A percentile compares a stretch with the other conserved stretches of the same genome.
These are phyloP conservation scores for Exophiala phaeomuriformis DNA, from an alignment of 2,329 filamentous ascomycete genomes.

Conservation along the genomic window DNA sequence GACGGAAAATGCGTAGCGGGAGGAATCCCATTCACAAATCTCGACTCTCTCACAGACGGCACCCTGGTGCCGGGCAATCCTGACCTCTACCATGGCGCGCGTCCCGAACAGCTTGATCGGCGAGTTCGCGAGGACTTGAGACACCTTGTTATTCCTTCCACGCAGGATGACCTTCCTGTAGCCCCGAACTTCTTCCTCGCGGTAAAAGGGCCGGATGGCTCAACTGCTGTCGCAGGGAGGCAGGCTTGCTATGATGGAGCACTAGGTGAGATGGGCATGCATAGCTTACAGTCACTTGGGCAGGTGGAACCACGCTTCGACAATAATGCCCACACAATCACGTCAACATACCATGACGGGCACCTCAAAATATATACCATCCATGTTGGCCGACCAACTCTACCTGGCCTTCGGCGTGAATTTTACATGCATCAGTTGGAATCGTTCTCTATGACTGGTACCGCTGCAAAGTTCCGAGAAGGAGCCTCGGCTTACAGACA, in stretches of 20 bases:
- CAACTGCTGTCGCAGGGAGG: constrained; percentile 28
- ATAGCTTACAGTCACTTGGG: constrained; percentile 32
- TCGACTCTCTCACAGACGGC: constrained; percentile 33
- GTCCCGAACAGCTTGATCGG: constrained; percentile 29
- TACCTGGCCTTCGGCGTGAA: constrained; percentile 30
- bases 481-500: constrained; percentile 38
- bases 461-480: constrained; percentile 29
- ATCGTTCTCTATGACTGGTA: constrained; percentile 28
- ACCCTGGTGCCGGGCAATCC: constrained; percentile 26
- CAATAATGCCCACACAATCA: constrained; percentile 36
- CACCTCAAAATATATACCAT: constrained; percentile 36
- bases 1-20: constrained; percentile 22
- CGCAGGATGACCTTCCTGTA: constrained; percentile 29
- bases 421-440: constrained; percentile 38
- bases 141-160: constrained; percentile 31
- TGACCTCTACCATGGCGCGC: constrained; percentile 31
- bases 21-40: constrained; percentile 26
- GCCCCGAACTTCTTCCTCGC: constrained; percentile 41
- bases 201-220: constrained; percentile 34
- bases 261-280: constrained; percentile 28
- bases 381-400: constrained; percentile 32
- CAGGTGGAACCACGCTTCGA: constrained; percentile 33
- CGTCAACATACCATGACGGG: constrained; percentile 35
- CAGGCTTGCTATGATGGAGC: constrained; percentile 38
- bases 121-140: constrained; percentile 27